A percentile compares a stretch with the other conserved stretches of the same genome.
Conservation (phyloP, 164 flowering plant genomes). For the Piper longum region DNA sequence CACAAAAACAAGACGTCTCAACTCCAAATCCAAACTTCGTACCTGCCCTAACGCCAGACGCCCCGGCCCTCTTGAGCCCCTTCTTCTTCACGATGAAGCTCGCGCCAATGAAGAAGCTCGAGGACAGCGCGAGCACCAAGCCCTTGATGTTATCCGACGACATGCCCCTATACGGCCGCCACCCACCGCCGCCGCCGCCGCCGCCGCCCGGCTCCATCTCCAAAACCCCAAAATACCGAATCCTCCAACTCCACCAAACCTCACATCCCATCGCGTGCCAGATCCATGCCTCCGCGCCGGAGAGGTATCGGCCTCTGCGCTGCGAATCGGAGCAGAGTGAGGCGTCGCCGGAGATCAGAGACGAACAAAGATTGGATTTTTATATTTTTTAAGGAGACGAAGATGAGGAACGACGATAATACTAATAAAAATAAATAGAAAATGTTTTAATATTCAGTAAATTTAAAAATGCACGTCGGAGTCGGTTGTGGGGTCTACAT, state of each 20-base stretch:
- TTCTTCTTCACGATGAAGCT: constrained; percentile 81
- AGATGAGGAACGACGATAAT: too few species aligned
- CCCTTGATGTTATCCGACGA: constrained; percentile 71
- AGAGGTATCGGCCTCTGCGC: too few species aligned
- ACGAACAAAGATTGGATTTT: too few species aligned
- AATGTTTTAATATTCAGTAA: too few species aligned
- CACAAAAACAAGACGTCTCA: too few species aligned
- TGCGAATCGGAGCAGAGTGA: too few species aligned
- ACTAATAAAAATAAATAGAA: too few species aligned
- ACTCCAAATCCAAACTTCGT: background rate
- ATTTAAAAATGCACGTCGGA: too few species aligned
- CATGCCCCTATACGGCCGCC: constrained; percentile 48
- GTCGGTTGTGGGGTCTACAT: too few species aligned
- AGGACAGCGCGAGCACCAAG: constrained; percentile 49
- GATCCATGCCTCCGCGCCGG: constrained; percentile 1
- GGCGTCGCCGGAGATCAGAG: too few species aligned
- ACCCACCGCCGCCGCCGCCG: background rate
- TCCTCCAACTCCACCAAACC: background rate
- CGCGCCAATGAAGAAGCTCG: constrained; percentile 64
- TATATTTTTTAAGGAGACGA: too few species aligned
- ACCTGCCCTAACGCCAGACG: constrained; percentile 69
- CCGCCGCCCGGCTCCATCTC: constrained; percentile 6
- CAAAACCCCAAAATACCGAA: constrained; percentile 5
- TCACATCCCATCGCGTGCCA: background rate
- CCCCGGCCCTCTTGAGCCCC: constrained; percentile 68